Base-by-base conservation (phyloP, 2,329 filamentous ascomycete genomes). In the Fusarium sp. region DNA sequence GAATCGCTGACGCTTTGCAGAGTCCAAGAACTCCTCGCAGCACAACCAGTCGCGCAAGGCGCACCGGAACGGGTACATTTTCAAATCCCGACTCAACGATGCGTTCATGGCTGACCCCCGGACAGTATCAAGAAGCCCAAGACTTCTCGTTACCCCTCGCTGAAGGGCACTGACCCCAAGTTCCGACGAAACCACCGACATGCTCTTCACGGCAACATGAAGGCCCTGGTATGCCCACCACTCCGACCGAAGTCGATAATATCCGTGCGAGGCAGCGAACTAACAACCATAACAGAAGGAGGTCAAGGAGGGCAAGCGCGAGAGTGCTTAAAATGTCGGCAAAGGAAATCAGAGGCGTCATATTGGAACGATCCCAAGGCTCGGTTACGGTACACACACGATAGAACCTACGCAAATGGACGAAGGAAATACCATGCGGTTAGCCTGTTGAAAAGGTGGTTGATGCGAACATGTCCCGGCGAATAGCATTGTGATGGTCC, bases 1-100 rank as follows among this genome's bases (percentile, higher is more conserved):
- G 66, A 42, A 42, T 67, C 42, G 68, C 77, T 79, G 71, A 79
- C 71, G 52, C 58, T 73, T 60, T 42, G 68, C 85, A 98, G 95
- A 98, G 92, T 98, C 96, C 83, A 98, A 98, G 95, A 98, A 98
- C 93, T 97, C 94, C 89, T 98, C 96, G 84, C 96, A 98, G 91
- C 95, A 98, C 90, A 98, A 98, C 89, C 93, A 96, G 92, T 92
- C 91, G 87, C 93, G 93, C 90, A 99, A 99, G 94, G 95, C 95
- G 89, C 96, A 99, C 93, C 93, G 93, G 86, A 99, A 99, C 91
- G 96, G 96, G 96, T 98, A 93, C 82, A 93, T 89, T 76, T 56
- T 69, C 57, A 58, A 45, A 42, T 50, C 24, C 10, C 45, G 42
- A 34, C 24, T 22, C n/a, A 22, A 29, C 38, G 34, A 50, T 62